Conservation (phyloP, 129 eudicot genomes). For the Ambrosia artemisiifolia region DNA sequence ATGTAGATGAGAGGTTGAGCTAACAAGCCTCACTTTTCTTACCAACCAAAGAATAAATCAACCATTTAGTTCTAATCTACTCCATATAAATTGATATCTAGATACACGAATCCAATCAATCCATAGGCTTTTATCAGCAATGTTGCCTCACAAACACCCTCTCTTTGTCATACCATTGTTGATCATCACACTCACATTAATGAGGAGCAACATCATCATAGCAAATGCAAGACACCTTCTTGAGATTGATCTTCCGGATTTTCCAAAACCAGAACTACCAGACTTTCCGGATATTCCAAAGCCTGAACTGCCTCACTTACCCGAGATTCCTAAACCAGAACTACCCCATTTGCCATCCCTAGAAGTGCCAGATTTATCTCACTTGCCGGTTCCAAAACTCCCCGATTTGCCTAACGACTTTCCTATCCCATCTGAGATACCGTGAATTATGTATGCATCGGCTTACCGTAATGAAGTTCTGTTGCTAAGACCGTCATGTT, state of each 20-base stretch:
- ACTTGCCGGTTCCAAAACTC: conserved; percentile 22
- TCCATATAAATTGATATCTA: conserved; percentile 7
- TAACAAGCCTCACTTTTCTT: conserved; percentile 21
- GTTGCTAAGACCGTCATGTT: too few relatives aligned
- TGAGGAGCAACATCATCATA: conserved; percentile 23
- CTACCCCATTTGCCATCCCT: conserved; percentile 24
- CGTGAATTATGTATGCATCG: conserved; percentile 3
- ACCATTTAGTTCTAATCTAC: not conserved
- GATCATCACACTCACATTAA: conserved; percentile 34
- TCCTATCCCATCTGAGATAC: conserved; percentile 31
- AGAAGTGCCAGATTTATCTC: conserved; percentile 15
- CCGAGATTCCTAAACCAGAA: conserved; percentile 28
- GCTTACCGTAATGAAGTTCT: too few relatives aligned
- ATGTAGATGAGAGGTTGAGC: conserved; percentile 30
- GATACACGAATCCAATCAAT: not conserved
- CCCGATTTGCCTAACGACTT: conserved; percentile 31
- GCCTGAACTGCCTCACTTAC: conserved; percentile 25
- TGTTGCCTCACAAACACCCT: conserved; percentile 28
- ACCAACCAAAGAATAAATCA: conserved; percentile 32
- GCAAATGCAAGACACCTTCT: conserved; percentile 39
- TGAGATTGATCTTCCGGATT: conserved; percentile 33
- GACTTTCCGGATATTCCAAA: conserved; percentile 32
- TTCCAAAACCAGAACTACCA: conserved; percentile 30
- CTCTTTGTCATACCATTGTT: conserved; percentile 29
- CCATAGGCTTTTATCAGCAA: conserved; percentile 12